Conservation (phyloP, 805 yeast genomes). For the Deakozyma indianensis region DNA sequence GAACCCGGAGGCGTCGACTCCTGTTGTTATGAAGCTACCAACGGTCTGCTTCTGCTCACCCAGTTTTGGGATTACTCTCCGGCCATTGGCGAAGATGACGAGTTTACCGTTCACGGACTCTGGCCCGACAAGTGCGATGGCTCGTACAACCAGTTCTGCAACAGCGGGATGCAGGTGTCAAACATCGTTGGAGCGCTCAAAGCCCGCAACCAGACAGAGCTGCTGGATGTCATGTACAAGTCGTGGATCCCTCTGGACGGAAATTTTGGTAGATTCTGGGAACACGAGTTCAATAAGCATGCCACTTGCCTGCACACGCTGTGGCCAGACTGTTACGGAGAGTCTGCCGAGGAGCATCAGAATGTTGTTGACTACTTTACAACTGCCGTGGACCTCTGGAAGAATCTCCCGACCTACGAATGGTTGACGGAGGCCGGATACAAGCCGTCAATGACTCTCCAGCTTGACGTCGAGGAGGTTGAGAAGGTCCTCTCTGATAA, state of each 20-base stretch:
- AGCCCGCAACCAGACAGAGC: slow-evolving; percentile 27
- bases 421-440: slow-evolving; percentile 59
- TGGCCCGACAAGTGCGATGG: slow-evolving; percentile 91
- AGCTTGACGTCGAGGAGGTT: slow-evolving; percentile 38
- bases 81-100: slow-evolving; percentile 52
- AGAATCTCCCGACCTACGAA: slow-evolving; percentile 48
- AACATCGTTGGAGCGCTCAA: slow-evolving; percentile 34
- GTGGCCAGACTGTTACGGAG: slow-evolving; percentile 50
- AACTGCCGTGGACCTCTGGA: slow-evolving; percentile 42
- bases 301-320: slow-evolving; percentile 84
- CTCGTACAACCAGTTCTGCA: slow-evolving; percentile 66
- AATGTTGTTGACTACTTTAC: slow-evolving; percentile 58
- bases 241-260: slow-evolving; percentile 69
- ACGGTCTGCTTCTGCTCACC: slow-evolving; percentile 70
- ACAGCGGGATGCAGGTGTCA: slow-evolving; percentile 38
- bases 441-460: slow-evolving; percentile 41
- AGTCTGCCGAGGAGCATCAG: slow-evolving; percentile 16
- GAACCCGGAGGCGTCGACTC: slow-evolving; percentile 25
- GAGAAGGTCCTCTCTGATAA: slow-evolving; percentile 21
- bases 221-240: slow-evolving; percentile 40
- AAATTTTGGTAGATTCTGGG: slow-evolving; percentile 60
- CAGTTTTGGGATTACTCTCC: slow-evolving; percentile 90
- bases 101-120: slow-evolving; percentile 71
- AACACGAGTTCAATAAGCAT: slow-evolving; percentile 87
- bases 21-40: slow-evolving; percentile 80